A percentile compares a stretch with the other conserved stretches of the same genome.
These are phyloP conservation scores for Royoungia palumana DNA, from an alignment of 768 basidiomycete genomes.

Conservation along the genomic window DNA sequence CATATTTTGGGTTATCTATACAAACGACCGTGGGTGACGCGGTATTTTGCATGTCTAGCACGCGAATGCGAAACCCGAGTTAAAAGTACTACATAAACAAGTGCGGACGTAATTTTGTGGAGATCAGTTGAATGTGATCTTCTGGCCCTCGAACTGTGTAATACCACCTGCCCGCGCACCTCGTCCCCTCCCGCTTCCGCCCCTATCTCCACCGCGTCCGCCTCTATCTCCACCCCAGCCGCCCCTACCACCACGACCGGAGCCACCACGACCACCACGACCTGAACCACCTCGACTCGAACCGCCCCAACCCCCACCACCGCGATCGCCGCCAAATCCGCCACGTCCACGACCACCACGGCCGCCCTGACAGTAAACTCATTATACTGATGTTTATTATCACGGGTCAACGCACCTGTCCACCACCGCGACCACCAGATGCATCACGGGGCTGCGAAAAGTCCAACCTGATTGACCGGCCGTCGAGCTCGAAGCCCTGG, in stretches of 20 bases:
- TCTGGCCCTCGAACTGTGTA: slow-evolving; percentile 48
- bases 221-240: slow-evolving; percentile 43
- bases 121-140: slow-evolving; percentile 42
- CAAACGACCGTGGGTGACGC: background rate
- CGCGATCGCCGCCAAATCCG: slow-evolving; percentile 42
- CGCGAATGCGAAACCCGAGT: no score
- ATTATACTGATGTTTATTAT: background rate
- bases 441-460: slow-evolving; percentile 79
- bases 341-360: slow-evolving; percentile 35
- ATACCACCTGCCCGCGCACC: slow-evolving; percentile 54
- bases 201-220: slow-evolving; percentile 39
- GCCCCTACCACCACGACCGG: slow-evolving; percentile 39
- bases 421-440: slow-evolving; percentile 49
- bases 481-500: slow-evolving; percentile 73
- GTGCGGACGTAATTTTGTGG: background rate
- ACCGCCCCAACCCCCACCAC: slow-evolving; percentile 40
- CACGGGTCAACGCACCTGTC: slow-evolving; percentile 36
- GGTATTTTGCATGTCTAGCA: background rate
- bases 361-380: slow-evolving; percentile 23
- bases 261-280: slow-evolving; percentile 35
- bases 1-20: background rate
- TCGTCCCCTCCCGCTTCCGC: slow-evolving; percentile 35
- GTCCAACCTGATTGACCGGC: slow-evolving; percentile 79
- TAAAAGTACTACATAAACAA: background rate
- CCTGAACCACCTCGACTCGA: slow-evolving; percentile 38